A percentile compares a stretch with the other conserved stretches of the same genome.
Conservation (phyloP, 805 yeast genomes). For the Teunomyces panamensis region DNA sequence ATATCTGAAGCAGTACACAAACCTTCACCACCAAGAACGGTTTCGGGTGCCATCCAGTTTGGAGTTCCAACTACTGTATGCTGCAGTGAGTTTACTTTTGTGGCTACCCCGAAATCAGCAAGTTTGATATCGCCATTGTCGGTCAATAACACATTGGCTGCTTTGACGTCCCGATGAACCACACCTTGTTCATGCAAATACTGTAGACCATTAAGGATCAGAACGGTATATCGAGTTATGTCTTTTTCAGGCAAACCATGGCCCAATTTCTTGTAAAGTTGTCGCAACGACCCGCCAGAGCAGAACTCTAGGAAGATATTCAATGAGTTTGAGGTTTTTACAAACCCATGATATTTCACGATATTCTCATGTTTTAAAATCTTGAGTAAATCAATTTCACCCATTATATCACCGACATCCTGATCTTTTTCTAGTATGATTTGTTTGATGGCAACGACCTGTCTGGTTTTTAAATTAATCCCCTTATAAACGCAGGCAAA, state of each 20-base stretch:
- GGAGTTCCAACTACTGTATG: conserved; percentile 76
- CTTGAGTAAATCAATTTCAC: conserved; percentile 64
- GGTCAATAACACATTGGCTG: conserved; percentile 81
- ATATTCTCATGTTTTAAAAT: conserved; percentile 64
- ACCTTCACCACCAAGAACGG: conserved; percentile 74
- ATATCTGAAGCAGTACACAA: conserved; percentile 86
- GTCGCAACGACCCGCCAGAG: conserved; percentile 63
- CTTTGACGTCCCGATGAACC: conserved; percentile 86
- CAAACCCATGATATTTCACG: conserved; percentile 67
- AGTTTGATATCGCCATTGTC: conserved; percentile 68
- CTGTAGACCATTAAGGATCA: conserved; percentile 57
- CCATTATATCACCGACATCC: conserved; percentile 49
- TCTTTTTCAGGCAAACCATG: conserved; percentile 56
- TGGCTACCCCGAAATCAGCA: conserved; percentile 96
- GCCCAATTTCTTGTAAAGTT: conserved; percentile 44
- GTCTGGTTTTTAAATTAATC: conserved; percentile 59
- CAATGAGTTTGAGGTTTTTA: conserved; percentile 49
- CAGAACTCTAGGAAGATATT: conserved; percentile 62
- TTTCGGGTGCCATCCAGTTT: conserved; percentile 99
- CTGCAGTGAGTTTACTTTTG: conserved; percentile 44
- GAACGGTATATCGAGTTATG: conserved; percentile 47
- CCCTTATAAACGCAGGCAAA: conserved; percentile 85
- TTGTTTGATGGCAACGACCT: conserved; percentile 77
- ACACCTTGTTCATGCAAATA: conserved; percentile 72
- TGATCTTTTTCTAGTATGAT: conserved; percentile 55